phyloP scores from a whole-genome alignment of 164 flowering plant genomes.

The Stephania japonica region DNA sequence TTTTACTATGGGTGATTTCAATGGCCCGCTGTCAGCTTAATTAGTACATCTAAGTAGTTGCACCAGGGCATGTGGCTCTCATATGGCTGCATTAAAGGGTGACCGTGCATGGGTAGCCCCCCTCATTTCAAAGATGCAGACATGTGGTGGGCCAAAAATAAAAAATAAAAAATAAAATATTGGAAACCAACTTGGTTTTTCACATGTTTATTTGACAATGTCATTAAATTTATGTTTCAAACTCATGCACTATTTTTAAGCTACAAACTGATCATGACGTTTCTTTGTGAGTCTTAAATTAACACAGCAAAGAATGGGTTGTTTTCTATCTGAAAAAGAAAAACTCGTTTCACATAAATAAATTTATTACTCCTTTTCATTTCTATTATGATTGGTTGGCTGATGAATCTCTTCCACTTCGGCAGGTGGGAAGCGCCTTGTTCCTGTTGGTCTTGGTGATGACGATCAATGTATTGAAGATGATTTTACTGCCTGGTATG shows the following conservation, averaged over 20 bases:
- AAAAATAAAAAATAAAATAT: no score
- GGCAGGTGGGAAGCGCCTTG: slow-evolving; percentile 81
- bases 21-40: no score
- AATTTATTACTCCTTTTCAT: neutral
- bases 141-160: no score
- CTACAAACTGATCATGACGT: neutral
- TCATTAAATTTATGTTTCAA: no score
- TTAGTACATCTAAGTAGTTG: neutral
- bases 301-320: neutral
- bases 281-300: neutral
- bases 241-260: neutral
- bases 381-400: neutral
- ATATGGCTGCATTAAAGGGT: neutral
- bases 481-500: slow-evolving; percentile 91
- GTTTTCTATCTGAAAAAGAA: neutral
- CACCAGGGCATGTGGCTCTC: neutral
- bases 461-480: slow-evolving; percentile 99
- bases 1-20: no score
- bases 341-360: no score
- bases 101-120: neutral
- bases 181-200: no score
- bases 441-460: slow-evolving; percentile 90
- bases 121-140: no score
- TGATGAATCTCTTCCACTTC: neutral
- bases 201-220: no score